Base-by-base conservation (phyloP, 495 filamentous ascomycete species). In the Hyaloscypha finlandica region DNA sequence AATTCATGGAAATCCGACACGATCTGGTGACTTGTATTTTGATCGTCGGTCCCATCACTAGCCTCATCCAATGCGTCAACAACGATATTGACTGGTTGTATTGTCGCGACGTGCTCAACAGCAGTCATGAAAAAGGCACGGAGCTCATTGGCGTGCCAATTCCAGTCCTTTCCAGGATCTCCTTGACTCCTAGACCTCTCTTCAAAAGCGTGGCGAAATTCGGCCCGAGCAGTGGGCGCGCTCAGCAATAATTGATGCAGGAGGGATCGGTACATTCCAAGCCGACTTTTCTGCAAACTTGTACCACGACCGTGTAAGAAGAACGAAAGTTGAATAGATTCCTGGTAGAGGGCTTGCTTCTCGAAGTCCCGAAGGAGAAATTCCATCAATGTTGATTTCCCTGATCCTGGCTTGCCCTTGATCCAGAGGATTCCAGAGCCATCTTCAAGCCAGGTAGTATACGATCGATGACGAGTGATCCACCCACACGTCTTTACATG, bases 391-490 rank as follows among this genome's bases (percentile, higher is more conserved):
- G 81, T 84, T 4, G 25, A 25, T 25, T 25, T 25, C 25, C 25
- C 25, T 25, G 25, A 25, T 1, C 25, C 25, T 25, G 25, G 79
- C 57, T 81, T 82, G 16, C 81, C 81, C 52, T 78, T 77, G 52
- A 83, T 77, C 81, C 80, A 83, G 11, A 83, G 72, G 31, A 83
- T 58, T 48, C 60, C 66, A 63, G 29, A 61, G 22, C 37, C 39
- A 6, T 62, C 60, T 20, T 58, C 20, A 11, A 68, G 59, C 66
- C 66, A 68, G 32, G 66, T 19, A 29, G 32, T 68, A 61, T 57
- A 68, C 29, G 59, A 63, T 29, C 31, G 33, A 59, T 68, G 66
- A 4, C 35, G 8, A 52, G 51, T 62, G 22, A 68, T 52, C 67
- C 67, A 69, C 14, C 20, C 39, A 25, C 67, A 69, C 53, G 67